Evolutionary conservation across 1,284 basidiomycete genomes (phyloP).

Genomic region (Mycena sp.): DNA sequence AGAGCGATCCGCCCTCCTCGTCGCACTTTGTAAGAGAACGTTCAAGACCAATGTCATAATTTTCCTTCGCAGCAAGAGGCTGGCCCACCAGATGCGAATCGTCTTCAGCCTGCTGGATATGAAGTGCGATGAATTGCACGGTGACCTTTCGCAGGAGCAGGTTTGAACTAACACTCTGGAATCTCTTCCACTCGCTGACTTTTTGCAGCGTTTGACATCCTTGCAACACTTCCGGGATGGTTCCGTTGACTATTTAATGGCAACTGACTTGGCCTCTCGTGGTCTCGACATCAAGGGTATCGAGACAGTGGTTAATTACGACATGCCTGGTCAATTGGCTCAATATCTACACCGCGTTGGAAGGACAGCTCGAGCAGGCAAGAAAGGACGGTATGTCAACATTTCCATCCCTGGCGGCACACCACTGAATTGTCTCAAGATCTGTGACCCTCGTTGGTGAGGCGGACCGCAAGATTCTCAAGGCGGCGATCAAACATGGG

Average conservation of each 20-base stretch:
- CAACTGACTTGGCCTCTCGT: conserved; percentile 95
- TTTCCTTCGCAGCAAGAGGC: conserved; percentile 95
- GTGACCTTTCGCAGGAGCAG: conserved; percentile 95
- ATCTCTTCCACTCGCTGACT: conserved; percentile 15
- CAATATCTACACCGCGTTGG: conserved; percentile 98
- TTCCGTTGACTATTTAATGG: conserved; percentile 89
- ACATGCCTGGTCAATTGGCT: conserved; percentile 94
- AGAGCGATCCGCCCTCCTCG: conserved; percentile 86
- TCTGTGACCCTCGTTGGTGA: conserved; percentile 97
- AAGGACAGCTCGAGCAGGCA: conserved; percentile 94
- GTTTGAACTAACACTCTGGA: conserved; percentile 50
- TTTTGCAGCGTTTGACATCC: conserved; percentile 80
- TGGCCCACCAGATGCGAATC: conserved; percentile 96
- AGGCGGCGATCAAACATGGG: conserved; percentile 93
- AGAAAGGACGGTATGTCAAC: conserved; percentile 82
- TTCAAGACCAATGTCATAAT: conserved; percentile 90
- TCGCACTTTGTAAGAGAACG: conserved; percentile 87
- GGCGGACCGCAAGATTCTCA: conserved; percentile 95
- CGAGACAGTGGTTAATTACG: conserved; percentile 98
- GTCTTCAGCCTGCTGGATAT: conserved; percentile 91
- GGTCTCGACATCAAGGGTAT: conserved; percentile 98
- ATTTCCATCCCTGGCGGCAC: not conserved
- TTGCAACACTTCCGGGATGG: conserved; percentile 91
- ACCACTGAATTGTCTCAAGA: conserved; percentile 49
- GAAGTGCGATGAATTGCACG: conserved; percentile 93